Conservation (phyloP, 2,329 filamentous ascomycete species). For the Sodiomyces alkalinus region DNA sequence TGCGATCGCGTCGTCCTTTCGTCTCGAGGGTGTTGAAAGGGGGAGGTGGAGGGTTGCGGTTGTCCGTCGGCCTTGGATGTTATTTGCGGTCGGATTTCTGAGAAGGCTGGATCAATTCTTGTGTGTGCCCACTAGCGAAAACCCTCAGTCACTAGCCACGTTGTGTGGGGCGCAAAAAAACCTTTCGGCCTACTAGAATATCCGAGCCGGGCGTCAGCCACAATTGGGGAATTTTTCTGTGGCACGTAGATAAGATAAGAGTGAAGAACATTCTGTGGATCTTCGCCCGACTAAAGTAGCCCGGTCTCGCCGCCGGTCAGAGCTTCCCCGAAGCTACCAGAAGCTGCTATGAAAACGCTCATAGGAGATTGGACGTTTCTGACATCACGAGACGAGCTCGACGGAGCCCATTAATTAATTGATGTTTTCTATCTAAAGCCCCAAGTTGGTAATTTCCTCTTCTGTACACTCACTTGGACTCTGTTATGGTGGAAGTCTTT, state of each 20-base stretch:
- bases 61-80: constrained; percentile 1
- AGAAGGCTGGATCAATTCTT: constrained; percentile 19
- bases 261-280: not conserved
- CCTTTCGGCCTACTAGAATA: too few species aligned
- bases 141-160: constrained; percentile 25
- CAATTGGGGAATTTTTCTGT: constrained; percentile 4
- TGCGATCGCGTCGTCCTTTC: constrained; percentile 6
- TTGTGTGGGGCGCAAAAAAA: too few species aligned
- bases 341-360: too few species aligned
- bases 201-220: too few species aligned
- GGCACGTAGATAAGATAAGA: constrained; percentile 15
- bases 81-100: constrained; percentile 20
- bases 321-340: constrained; percentile 24
- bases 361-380: too few species aligned
- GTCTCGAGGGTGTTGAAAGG: constrained; percentile 6
- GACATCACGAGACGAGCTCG: constrained; percentile 2
- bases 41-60: constrained; percentile 1
- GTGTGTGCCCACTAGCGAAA: constrained; percentile 20
- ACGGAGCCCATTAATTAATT: too few species aligned
- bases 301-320: not conserved
- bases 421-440: too few species aligned
- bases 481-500: too few species aligned
- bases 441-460: too few species aligned
- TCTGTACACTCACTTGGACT: too few species aligned
- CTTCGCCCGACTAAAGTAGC: too few species aligned